phyloP scores from a whole-genome alignment of 1,139 yeast genomes.

The Candida sanyaensis region DNA sequence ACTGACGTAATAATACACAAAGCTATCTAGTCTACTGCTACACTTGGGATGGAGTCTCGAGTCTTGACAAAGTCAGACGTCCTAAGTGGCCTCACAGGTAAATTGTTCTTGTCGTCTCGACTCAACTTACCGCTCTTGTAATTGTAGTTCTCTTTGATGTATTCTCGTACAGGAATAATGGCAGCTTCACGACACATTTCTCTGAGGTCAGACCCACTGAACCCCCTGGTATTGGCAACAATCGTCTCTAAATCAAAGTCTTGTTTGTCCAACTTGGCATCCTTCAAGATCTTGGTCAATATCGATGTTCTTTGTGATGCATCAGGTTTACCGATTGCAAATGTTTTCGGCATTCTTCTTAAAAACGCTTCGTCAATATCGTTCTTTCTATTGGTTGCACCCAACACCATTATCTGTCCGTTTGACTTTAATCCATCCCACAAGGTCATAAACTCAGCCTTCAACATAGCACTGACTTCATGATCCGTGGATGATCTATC shows the following conservation, averaged over 20 bases:
- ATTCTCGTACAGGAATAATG: constrained; percentile 84
- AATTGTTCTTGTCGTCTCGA: constrained; percentile 22
- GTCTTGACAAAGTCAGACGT: constrained; percentile 46
- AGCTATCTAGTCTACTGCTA: constrained; percentile 28
- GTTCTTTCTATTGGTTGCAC: constrained; percentile 91
- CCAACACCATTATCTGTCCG: constrained; percentile 84
- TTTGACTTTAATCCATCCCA: constrained; percentile 90
- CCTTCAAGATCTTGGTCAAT: constrained; percentile 63
- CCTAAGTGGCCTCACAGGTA: constrained; percentile 45
- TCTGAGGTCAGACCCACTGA: constrained; percentile 88
- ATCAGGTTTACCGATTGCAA: constrained; percentile 76
- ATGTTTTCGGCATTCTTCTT: constrained; percentile 90
- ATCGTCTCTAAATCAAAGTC: constrained; percentile 64
- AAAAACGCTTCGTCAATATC: constrained; percentile 93
- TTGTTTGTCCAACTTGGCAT: constrained; percentile 56
- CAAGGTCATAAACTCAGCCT: constrained; percentile 96
- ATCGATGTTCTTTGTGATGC: constrained; percentile 70
- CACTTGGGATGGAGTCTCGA: constrained; percentile 20
- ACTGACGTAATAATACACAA: too few relatives aligned
- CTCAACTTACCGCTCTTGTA: constrained; percentile 46
- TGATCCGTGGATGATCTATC: constrained; percentile 87
- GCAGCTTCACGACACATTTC: constrained; percentile 96
- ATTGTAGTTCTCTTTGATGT: constrained; percentile 53
- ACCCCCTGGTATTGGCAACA: constrained; percentile 67
- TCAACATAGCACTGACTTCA: constrained; percentile 92